Conservation (phyloP, 441 rosid genomes). For the Arabidopsis hybrid region DNA sequence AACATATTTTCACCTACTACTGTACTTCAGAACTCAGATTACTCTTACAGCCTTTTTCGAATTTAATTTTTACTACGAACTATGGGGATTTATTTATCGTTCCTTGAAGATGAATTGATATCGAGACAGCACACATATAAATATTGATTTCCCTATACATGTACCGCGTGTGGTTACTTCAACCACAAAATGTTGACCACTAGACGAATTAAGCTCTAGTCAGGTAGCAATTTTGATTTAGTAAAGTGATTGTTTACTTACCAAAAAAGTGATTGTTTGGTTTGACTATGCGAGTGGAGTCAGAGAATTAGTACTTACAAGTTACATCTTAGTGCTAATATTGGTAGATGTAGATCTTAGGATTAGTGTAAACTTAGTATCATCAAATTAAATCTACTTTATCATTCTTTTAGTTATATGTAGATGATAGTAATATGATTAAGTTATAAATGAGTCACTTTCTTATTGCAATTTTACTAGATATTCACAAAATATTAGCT, state of each 20-base stretch:
- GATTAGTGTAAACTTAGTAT: not conserved
- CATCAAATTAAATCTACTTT: not conserved
- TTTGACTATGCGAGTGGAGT: not conserved
- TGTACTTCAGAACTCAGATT: slow-evolving; percentile 12
- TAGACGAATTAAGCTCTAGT: not conserved
- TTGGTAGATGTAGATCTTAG: not conserved
- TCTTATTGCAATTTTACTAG: not conserved
- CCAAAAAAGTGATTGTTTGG: not conserved
- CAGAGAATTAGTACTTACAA: not conserved
- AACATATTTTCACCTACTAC: slow-evolving; percentile 20
- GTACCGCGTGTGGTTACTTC: slow-evolving; percentile 5
- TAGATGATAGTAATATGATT: not conserved
- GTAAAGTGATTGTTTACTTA: not conserved
- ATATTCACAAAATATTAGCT: too few relatives aligned
- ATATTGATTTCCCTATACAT: not conserved
- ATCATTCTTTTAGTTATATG: not conserved
- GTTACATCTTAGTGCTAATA: not conserved
- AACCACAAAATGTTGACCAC: not conserved
- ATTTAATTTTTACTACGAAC: slow-evolving; percentile 26
- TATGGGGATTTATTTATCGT: slow-evolving; percentile 26
- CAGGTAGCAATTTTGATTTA: not conserved
- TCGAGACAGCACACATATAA: slow-evolving; percentile 10
- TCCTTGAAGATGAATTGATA: slow-evolving; percentile 9
- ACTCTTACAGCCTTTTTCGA: not conserved
- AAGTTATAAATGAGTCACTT: not conserved